Base-by-base conservation (phyloP, 1,139 yeast genomes). In the Geotrichum fermentans region DNA sequence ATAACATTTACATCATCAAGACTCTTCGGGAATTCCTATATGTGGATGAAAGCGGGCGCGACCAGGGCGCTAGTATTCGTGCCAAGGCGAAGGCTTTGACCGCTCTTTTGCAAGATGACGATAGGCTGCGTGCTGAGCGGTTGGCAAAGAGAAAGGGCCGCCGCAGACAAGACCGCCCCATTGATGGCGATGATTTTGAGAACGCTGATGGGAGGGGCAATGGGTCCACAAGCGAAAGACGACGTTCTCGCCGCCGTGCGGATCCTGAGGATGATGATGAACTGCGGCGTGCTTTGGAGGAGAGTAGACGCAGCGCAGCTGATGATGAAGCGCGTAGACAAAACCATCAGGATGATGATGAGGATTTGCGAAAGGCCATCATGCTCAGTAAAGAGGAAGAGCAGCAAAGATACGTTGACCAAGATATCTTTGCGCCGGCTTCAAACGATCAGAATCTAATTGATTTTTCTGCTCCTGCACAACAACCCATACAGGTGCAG, bases 21-120 rank as follows among this genome's bases (percentile, higher is more conserved):
- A 90, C 97, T 0, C 74, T 92, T 59, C 78, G 96, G 52, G 98
- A 94, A 65, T 92, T 94, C 65, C 85, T 83, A 56, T 87, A 83
- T 63, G 75, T 79, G 46, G 97, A 92, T 63, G 95, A 87, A 50
- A 62, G 71, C 13, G 90, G 88, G 47, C 72, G 74, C 41, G 99
- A 94, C 67, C 95, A 88, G 60, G 98, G 99, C 17, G 86, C 88
- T 8, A 79, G 88, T 50, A 67, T 92, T 56, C 77, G 99, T 55
- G 89, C 87, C 42, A 88, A 90, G 68, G 97, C 98, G 11, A 87
- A 85, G 65, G 97, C 88, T 60, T 73, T 92, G 67, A 90, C 95
- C 0, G 70, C 83, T 17, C 70, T 92, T 53, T 71, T 92, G 61
- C 74, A 78, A 59, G 96, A 92, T 63, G 95, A 87, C 56, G 97